A percentile compares a stretch with the other conserved stretches of the same genome.
Evolutionary conservation across 345 rosid genomes (phyloP).

Genomic region (Crucihimalaya himalaica): DNA sequence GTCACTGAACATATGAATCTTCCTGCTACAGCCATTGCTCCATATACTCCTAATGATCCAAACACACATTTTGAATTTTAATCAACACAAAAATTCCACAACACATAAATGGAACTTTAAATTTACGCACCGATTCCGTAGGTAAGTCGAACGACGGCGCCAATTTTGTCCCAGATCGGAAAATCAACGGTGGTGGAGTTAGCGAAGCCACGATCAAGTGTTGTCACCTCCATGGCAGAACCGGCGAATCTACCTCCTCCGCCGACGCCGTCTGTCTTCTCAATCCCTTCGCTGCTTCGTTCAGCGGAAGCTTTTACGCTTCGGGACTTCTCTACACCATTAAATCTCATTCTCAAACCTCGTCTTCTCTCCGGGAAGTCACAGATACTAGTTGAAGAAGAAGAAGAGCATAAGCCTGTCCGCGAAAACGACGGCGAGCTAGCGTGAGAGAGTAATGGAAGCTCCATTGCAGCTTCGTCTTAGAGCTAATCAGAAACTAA

Average conservation of each 20-base stretch:
- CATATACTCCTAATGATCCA: slow-evolving; percentile 69
- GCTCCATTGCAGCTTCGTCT: slow-evolving; percentile 43
- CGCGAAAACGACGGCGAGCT: slow-evolving; percentile 40
- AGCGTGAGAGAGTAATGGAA: slow-evolving; percentile 47
- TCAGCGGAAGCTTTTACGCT: slow-evolving; percentile 53
- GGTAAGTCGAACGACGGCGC: slow-evolving; percentile 81
- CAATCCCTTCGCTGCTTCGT: slow-evolving; percentile 51
- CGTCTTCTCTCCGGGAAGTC: slow-evolving; percentile 38
- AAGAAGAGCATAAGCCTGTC: slow-evolving; percentile 39
- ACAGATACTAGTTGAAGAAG: slow-evolving; percentile 9
- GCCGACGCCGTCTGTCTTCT: slow-evolving; percentile 46
- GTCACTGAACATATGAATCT: slow-evolving; percentile 85
- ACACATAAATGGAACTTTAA: no score
- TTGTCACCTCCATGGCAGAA: slow-evolving; percentile 71
- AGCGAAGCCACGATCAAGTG: slow-evolving; percentile 66
- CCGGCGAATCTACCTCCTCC: slow-evolving; percentile 43
- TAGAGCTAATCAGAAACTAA: neutral
- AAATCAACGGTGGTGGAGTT: slow-evolving; percentile 59
- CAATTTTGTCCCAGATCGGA: slow-evolving; percentile 91
- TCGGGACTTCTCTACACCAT: slow-evolving; percentile 32
- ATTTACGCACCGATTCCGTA: slow-evolving; percentile 76
- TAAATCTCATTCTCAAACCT: slow-evolving; percentile 35
- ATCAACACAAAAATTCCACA: neutral
- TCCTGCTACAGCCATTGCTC: slow-evolving; percentile 88
- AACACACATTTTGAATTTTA: neutral